Conservation (phyloP, 805 yeast species). For the Hanseniaspora lachancei region DNA sequence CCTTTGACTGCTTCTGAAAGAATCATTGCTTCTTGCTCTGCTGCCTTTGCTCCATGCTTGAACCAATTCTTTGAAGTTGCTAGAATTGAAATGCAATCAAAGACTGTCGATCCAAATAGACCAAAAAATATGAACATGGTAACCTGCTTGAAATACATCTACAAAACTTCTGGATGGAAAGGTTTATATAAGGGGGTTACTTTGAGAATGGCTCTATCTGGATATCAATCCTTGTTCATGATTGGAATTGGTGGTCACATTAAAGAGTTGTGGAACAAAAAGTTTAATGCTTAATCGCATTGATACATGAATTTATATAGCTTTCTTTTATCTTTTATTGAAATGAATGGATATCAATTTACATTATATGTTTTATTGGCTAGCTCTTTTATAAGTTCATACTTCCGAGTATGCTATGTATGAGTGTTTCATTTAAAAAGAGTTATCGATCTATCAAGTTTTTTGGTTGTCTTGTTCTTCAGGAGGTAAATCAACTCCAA, state of each 20-base stretch:
- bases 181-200: constrained; percentile 95
- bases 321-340: background rate
- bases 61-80: constrained; percentile 97
- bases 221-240: constrained; percentile 98
- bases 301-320: background rate
- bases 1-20: constrained; percentile 66
- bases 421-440: no score
- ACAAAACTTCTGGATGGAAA: constrained; percentile 64
- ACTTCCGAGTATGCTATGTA: background rate
- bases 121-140: constrained; percentile 78
- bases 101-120: constrained; percentile 86
- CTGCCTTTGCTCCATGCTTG: constrained; percentile 98
- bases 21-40: constrained; percentile 71
- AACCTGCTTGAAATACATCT: constrained; percentile 70
- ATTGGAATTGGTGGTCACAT: constrained; percentile 95
- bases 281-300: background rate
- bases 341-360: background rate
- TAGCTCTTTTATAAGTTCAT: background rate
- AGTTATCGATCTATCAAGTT: no score
- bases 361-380: background rate
- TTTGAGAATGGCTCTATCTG: constrained; percentile 90
- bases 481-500: constrained; percentile 18
- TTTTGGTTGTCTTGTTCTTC: background rate
- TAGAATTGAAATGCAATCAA: constrained; percentile 95
- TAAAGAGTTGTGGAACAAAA: constrained; percentile 46